Base-by-base conservation (phyloP, 805 yeast species). In the Pichia ethanolica region DNA sequence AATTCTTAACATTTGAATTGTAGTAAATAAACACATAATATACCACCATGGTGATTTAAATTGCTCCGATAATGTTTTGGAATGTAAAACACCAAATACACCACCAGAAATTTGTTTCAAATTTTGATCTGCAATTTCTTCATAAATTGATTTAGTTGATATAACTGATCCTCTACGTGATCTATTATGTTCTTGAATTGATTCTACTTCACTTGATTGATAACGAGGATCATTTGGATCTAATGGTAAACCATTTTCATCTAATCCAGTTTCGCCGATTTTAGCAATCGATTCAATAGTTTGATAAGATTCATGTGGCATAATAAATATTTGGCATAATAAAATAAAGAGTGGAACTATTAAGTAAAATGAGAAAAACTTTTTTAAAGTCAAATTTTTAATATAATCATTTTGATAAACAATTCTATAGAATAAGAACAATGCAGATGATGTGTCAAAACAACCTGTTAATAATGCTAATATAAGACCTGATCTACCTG, bases 401-500 rank as follows among this genome's bases (percentile, higher is more conserved):
- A 71, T 51, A 47, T 65, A 64, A 27, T 58, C 44, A 52, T 71
- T 52, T 54, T 78, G 81, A 65, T 86, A 89, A 11, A 77, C 59
- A 14, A 89, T 52, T 57, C 96, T 71, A 69, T 89, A 91, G 10
- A 78, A 57, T 57, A 89, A 71, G 61, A 90, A 90, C 43, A 90
- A 74, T 0, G 96, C 97, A n/a, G 95, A 81, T 1, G 96, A 86
- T 0, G 96, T 76, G 65, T 91, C 97, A 62, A 90, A 89, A 0
- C 96, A 89, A n/a, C 97, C 97, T 0, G 97, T 88, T 45, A 90
- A 68, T 14, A 88, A 66, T 0, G 97, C 96, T 56, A 89, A 68
- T 25, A 89, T 73, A 42, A 86, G 74, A 0, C 97, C 97, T 5
- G 95, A 84, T 58, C 78, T 79, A 39, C 78, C 77, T 2, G 96